Evolutionary conservation across 2,329 filamentous ascomycete genomes (phyloP), one percentile per base, ranked within the genome.

Genomic region (Phaeosphaeriaceae sp.): DNA sequence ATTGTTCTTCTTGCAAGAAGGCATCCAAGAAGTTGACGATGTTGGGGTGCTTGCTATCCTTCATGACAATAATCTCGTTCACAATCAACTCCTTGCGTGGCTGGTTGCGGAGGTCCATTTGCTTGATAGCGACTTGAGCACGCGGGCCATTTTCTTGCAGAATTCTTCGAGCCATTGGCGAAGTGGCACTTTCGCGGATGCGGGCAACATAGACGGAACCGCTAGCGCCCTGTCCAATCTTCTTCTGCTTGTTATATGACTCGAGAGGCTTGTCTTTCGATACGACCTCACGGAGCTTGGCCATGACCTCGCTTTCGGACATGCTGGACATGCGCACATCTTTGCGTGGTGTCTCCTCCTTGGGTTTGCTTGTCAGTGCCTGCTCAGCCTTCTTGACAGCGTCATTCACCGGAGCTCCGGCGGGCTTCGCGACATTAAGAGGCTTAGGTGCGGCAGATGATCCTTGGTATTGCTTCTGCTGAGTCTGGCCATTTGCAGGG

Each of bases 1-100:
- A 87, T 71, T 91, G 93, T 78, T 95, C 94, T 78, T 97, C 96
- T 72, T 95, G 91, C 74, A 99, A 82, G 84, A 98, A 99, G 3
- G 94, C 93, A 70, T 99, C 95, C 33, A 99, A 83, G 81, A 97
- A 99, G 81, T 99, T 99, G 79, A 99, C 95, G 82, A 99, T 99
- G 79, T 99, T 99, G 60, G 91, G 89, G 78, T 99, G 95, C 76
- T 93, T 91, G 83, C 92, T 97, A 81, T 99, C 95, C 82, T 98
- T 97, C 95, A 99, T 99, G 59, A 99, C 95, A 82, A 99, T 96
- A 74, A 99, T 99, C 75, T 99, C 95, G 78, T 99, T 99, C 53
- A 99, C 95, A 73, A 99, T 99, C 72, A 99, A 83, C 80, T 99
- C 95, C 84, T 99, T 99, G 58, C 95, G 87, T 48, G 95, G 95